Conservation (phyloP, 306 rosid species). For the Castanopsis chinensis region DNA sequence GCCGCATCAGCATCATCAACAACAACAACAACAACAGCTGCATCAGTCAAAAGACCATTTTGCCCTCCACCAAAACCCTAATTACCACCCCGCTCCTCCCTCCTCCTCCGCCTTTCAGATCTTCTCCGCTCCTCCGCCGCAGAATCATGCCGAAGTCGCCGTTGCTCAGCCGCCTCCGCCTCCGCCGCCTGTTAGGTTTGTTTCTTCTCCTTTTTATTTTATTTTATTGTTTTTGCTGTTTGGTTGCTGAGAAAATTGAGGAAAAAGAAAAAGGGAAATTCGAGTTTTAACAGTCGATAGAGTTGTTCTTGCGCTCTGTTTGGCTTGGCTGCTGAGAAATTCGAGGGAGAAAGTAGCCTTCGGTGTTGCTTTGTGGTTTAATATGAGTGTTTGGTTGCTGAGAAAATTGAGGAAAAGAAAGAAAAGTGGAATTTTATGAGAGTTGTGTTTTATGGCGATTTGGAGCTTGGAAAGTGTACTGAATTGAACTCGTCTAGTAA, state of each 20-base stretch:
- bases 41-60: constrained; percentile 44
- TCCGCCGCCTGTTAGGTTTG: constrained; percentile 32
- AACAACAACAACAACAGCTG: neutral
- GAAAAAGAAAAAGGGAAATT: neutral
- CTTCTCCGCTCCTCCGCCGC: constrained; percentile 32
- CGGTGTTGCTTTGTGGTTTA: too few relatives aligned
- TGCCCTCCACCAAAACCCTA: constrained; percentile 65
- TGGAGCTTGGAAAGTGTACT: neutral
- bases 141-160: neutral
- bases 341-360: too few relatives aligned
- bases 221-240: neutral
- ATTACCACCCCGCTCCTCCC: constrained; percentile 34
- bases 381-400: neutral
- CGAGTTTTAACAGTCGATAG: too few relatives aligned
- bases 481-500: neutral
- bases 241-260: neutral
- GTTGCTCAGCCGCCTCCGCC: neutral
- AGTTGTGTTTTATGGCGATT: neutral
- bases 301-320: too few relatives aligned
- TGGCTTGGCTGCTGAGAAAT: too few relatives aligned
- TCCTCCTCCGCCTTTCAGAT: constrained; percentile 44
- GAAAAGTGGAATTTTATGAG: neutral
- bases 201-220: neutral
- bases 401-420: neutral
- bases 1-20: neutral